These are phyloP conservation scores for Stephania japonica DNA, from an alignment of 164 flowering plant species.

Conservation along the genomic window DNA sequence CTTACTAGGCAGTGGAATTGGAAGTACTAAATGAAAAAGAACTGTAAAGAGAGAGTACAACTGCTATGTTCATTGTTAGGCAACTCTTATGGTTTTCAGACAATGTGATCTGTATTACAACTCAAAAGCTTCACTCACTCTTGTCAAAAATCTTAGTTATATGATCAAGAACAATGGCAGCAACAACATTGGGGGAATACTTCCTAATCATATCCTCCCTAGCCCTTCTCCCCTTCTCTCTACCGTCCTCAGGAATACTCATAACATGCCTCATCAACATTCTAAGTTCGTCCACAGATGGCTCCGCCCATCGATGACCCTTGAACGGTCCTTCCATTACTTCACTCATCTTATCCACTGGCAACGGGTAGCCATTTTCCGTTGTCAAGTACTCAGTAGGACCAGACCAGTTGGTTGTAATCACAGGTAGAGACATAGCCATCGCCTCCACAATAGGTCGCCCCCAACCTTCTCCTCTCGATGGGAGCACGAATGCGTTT, in stretches of 20 bases:
- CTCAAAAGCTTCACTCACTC: too few species aligned
- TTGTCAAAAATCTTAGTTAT: too few species aligned
- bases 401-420: conserved; percentile 80
- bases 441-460: conserved; percentile 74
- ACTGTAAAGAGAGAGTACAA: too few species aligned
- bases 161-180: conserved; percentile 40
- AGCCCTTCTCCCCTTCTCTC: conserved; percentile 41
- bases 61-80: too few species aligned
- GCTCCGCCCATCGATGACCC: conserved; percentile 84
- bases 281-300: conserved; percentile 43
- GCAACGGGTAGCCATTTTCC: conserved; percentile 60
- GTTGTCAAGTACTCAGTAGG: conserved; percentile 63
- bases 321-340: conserved; percentile 67
- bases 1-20: too few species aligned
- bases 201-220: conserved; percentile 57
- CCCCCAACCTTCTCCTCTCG: conserved; percentile 89
- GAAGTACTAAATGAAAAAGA: too few species aligned
- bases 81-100: too few species aligned
- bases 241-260: conserved; percentile 46
- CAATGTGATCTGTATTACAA: too few species aligned
- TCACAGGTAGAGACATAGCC: conserved; percentile 74
- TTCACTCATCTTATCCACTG: conserved; percentile 53
- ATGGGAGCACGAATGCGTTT: conserved; percentile 67
- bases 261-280: conserved; percentile 55
- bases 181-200: conserved; percentile 67